These are phyloP conservation scores for Tripterygium wilfordii DNA, from an alignment of 177 flowering plant genomes.

Conservation along the genomic window DNA sequence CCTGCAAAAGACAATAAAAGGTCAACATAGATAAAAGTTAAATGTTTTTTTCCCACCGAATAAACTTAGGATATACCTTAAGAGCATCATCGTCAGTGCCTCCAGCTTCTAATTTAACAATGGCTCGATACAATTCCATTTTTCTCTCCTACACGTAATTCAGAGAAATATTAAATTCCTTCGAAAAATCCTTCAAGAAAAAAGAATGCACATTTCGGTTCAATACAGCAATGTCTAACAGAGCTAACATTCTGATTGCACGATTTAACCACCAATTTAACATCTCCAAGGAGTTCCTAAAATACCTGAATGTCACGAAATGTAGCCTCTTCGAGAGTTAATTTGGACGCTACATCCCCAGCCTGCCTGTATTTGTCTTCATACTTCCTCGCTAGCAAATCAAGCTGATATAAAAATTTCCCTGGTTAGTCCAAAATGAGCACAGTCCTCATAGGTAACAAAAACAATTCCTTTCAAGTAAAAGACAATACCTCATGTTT, in stretches of 20 bases:
- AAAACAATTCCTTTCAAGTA: too few species aligned
- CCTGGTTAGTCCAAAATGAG: background rate
- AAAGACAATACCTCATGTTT: conserved; percentile 65
- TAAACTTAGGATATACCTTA: conserved; percentile 39
- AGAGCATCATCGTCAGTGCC: conserved; percentile 70
- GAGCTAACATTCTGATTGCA: background rate
- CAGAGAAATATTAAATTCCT: background rate
- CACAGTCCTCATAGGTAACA: too few species aligned
- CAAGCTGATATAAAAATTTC: conserved; percentile 46
- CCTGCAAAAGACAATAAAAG: conserved; percentile 36
- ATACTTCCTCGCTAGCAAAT: conserved; percentile 73
- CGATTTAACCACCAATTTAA: background rate
- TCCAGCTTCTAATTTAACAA: conserved; percentile 83
- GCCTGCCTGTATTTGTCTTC: conserved; percentile 89
- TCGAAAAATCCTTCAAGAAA: background rate
- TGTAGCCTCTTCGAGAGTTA: conserved; percentile 87
- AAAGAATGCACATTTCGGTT: background rate
- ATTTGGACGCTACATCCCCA: conserved; percentile 79
- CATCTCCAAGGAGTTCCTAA: background rate
- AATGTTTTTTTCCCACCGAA: background rate
- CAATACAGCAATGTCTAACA: background rate
- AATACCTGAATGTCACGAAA: conserved; percentile 93
- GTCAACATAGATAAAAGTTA: background rate
- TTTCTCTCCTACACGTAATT: conserved; percentile 58
- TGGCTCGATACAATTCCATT: conserved; percentile 81